Evolutionary conservation across 1,284 basidiomycete genomes (phyloP).

Genomic region (Sanghuangporus sanghuang): DNA sequence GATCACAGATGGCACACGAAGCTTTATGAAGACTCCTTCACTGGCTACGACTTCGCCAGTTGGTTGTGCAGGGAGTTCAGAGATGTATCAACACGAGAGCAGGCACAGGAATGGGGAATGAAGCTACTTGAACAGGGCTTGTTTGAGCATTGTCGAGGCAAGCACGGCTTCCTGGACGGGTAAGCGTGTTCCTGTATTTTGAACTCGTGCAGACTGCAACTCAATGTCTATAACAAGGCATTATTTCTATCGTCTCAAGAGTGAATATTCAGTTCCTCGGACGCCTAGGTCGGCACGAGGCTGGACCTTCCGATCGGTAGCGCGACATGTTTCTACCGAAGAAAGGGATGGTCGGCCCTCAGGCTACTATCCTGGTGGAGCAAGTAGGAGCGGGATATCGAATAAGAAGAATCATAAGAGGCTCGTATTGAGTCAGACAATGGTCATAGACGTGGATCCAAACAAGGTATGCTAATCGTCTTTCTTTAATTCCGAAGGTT

Average conservation of each 20-base stretch:
- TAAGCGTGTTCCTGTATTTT: slow-evolving; percentile 31
- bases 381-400: slow-evolving; percentile 34
- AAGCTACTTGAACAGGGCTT: slow-evolving; percentile 74
- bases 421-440: slow-evolving; percentile 79
- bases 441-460: slow-evolving; percentile 84
- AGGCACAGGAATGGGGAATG: slow-evolving; percentile 75
- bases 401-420: slow-evolving; percentile 51
- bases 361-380: slow-evolving; percentile 34
- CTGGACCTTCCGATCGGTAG: slow-evolving; percentile 48
- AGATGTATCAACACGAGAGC: slow-evolving; percentile 74
- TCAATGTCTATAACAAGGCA: slow-evolving; percentile 42
- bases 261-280: slow-evolving; percentile 67
- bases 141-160: slow-evolving; percentile 75
- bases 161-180: slow-evolving; percentile 84
- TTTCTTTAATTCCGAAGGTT: not conserved
- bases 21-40: slow-evolving; percentile 75
- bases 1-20: slow-evolving; percentile 70
- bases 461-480: slow-evolving; percentile 46
- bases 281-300: slow-evolving; percentile 47
- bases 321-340: slow-evolving; percentile 36
- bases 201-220: slow-evolving; percentile 6
- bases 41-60: slow-evolving; percentile 79
- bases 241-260: slow-evolving; percentile 80
- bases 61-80: slow-evolving; percentile 86
- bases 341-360: slow-evolving; percentile 33